A percentile compares a stretch with the other conserved stretches of the same genome.
Evolutionary conservation across 495 filamentous ascomycete genomes (phyloP).

Genomic region (Poronia punctata): DNA sequence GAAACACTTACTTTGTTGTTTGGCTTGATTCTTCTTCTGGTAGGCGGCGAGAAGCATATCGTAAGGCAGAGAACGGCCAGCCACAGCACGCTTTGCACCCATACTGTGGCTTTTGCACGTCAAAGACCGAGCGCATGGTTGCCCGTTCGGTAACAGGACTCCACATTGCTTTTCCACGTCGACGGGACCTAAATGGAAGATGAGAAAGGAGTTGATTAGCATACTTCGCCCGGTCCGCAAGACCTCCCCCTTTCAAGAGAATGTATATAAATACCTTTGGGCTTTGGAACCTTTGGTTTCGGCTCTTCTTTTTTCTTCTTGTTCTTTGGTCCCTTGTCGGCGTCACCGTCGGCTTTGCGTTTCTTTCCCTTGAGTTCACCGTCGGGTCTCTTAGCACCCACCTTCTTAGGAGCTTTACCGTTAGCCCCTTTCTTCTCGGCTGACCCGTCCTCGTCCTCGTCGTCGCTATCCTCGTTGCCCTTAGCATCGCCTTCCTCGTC

Average conservation of each 20-base stretch:
- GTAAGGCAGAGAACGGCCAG: conserved; percentile 85
- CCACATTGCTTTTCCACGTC: conserved; percentile 98
- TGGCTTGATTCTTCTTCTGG: conserved; percentile 98
- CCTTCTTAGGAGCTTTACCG: conserved; percentile 64
- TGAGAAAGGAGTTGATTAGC: too few species aligned
- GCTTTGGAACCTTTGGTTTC: conserved; percentile 79
- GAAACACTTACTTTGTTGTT: conserved; percentile 73
- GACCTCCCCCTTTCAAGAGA: too few species aligned
- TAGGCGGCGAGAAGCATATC: conserved; percentile 90
- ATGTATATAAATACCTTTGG: conserved; percentile 55
- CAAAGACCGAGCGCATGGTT: conserved; percentile 81
- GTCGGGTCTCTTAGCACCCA: conserved; percentile 58
- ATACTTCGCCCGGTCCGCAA: too few species aligned
- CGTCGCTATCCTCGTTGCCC: conserved; percentile 78
- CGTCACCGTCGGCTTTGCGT: conserved; percentile 78
- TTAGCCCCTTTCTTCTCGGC: conserved; percentile 30
- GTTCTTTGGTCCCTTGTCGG: conserved; percentile 62
- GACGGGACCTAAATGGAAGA: conserved; percentile 57
- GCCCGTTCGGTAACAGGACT: conserved; percentile 73
- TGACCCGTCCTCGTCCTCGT: conserved; percentile 58
- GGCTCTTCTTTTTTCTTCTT: conserved; percentile 98
- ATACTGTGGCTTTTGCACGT: conserved; percentile 97
- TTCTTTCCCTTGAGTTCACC: conserved; percentile 78
- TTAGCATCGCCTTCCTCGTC: conserved; percentile 53
- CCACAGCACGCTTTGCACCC: conserved; percentile 89